These are phyloP conservation scores for Leptographium wingfieldii DNA, from an alignment of 2,329 filamentous ascomycete species.

Conservation along the genomic window DNA sequence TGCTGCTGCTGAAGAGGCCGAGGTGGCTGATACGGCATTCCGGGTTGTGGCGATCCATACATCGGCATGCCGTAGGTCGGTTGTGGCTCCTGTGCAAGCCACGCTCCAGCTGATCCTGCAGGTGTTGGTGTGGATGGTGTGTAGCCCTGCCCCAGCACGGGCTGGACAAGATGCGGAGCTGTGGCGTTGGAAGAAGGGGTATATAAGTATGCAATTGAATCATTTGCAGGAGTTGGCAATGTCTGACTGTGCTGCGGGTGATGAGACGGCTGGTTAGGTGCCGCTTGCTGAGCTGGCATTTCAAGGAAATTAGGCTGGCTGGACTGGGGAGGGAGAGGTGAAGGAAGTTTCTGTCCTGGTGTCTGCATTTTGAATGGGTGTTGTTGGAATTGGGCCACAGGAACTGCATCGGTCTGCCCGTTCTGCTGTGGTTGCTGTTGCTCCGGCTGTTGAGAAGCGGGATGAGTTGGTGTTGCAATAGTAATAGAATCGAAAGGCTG, in stretches of 20 bases:
- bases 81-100: not conserved
- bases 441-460: not conserved
- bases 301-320: not conserved
- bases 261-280: not conserved
- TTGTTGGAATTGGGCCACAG: not conserved
- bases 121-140: not conserved
- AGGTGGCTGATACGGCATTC: not conserved
- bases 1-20: not conserved
- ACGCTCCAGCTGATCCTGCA: not conserved
- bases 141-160: not conserved
- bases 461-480: not conserved
- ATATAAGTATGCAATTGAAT: not conserved
- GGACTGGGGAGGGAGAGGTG: not conserved
- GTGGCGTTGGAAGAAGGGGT: not conserved
- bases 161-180: not conserved
- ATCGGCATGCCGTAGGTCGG: not conserved
- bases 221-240: not conserved
- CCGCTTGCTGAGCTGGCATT: not conserved
- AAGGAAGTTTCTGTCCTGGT: not conserved
- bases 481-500: not conserved
- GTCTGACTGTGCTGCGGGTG: slow-evolving; percentile 2
- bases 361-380: not conserved
- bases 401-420: not conserved
- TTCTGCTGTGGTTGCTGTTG: not conserved
- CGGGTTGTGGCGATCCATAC: not conserved